Evolutionary conservation across 2,329 filamentous ascomycete species (phyloP), one percentile per base, ranked within the genome.

Genomic region (Fusarium pseudocircinatum): DNA sequence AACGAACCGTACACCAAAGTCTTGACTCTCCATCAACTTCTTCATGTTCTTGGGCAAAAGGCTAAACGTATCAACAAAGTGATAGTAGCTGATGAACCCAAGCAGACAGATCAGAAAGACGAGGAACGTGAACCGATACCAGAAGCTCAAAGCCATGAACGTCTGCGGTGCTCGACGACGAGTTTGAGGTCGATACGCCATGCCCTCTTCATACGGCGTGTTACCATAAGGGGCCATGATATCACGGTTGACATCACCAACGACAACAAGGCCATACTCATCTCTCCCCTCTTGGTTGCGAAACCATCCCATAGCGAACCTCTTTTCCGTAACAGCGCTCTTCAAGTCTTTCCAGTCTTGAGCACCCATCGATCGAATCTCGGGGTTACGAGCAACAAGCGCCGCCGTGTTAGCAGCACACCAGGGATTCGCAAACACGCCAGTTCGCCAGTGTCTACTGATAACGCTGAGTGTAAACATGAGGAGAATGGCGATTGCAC

Each of bases 1-100:
- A 13, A 86, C 72, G 58, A 86, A 86, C 13, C 84, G 78, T 1
- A 84, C 82, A 10, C 84, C 84, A 57, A 86, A 85, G 6, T 76
- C 78, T 66, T 84, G 80, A n/a, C 80, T 78, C 49, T 83, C 81
- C 77, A 86, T 77, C 78, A 64, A 81, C 79, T 26, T 72, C 72
- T 65, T 81, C 77, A 67, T 83, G 79, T 34, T 66, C 70, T 32
- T 72, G 70, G 43, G 64, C 15, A 81, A 68, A 13, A 62, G 42
- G 7, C 67, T 42, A 28, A 74, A 73, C 7, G 70, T 83, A 75
- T 75, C 60, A 22, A 72, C 58, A 62, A 75, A 68, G 42, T 77
- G 75, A 16, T 85, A 85, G 54, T 84, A 85, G n/a, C 83, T 75
- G 15, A 85, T 78, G 14, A 85, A 75, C 4, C 75, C 72, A 6